Conservation (phyloP, 257 asterid genomes). For the Solanum habrochaites region DNA sequence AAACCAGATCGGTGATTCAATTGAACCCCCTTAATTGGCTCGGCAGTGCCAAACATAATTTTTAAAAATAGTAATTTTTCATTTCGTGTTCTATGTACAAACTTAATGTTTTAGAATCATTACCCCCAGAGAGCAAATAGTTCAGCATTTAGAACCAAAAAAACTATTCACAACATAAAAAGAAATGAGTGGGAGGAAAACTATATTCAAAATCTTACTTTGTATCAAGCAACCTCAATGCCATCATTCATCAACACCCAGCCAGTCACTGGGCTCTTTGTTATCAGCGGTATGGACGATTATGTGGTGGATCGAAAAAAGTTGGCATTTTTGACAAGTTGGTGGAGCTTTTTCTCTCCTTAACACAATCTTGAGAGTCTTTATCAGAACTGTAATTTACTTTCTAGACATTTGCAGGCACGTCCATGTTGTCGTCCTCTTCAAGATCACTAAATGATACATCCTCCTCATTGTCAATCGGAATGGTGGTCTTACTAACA, state of each 20-base stretch:
- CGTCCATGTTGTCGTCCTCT: slow-evolving; percentile 60
- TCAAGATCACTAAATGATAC: slow-evolving; percentile 98
- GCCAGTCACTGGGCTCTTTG: slow-evolving; percentile 52
- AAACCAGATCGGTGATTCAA: not conserved
- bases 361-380: slow-evolving; percentile 75
- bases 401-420: slow-evolving; percentile 34
- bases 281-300: slow-evolving; percentile 2
- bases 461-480: slow-evolving; percentile 69
- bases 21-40: not conserved
- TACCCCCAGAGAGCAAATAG: not conserved
- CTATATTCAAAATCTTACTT: not conserved
- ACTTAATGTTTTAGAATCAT: not conserved
- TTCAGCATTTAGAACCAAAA: not conserved
- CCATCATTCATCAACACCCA: slow-evolving; percentile 48
- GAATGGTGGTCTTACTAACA: slow-evolving; percentile 24
- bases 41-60: not conserved
- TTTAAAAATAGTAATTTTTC: not conserved
- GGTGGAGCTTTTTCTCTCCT: slow-evolving; percentile 33
- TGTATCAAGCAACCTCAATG: slow-evolving; percentile 11
- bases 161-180: not conserved
- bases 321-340: slow-evolving; percentile 7
- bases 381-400: slow-evolving; percentile 44
- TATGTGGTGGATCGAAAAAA: not conserved
- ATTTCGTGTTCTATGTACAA: not conserved
- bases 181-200: not conserved